Percentiles rank a stretch among this genome's conserved stretches.
These are phyloP conservation scores for Candida odintsovae DNA, from an alignment of 805 yeast genomes.

Conservation along the genomic window DNA sequence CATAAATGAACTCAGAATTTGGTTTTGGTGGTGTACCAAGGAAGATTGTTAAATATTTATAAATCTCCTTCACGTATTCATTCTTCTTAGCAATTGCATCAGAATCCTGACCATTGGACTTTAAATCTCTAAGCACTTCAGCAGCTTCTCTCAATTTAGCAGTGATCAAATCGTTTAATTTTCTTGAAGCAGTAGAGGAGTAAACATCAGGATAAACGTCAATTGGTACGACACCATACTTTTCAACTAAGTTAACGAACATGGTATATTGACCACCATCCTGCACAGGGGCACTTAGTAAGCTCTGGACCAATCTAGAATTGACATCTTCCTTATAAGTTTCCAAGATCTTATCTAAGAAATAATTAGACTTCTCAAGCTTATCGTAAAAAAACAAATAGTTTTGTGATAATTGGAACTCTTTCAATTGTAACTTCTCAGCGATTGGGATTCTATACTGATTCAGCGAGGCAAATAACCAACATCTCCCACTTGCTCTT, in stretches of 20 bases:
- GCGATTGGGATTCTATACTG: constrained; percentile 60
- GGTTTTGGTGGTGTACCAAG: constrained; percentile 80
- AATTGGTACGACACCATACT: constrained; percentile 79
- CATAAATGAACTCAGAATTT: constrained; percentile 64
- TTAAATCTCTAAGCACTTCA: constrained; percentile 46
- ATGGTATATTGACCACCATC: constrained; percentile 91
- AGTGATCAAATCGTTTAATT: constrained; percentile 56
- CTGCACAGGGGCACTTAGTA: constrained; percentile 58
- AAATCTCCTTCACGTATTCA: constrained; percentile 54
- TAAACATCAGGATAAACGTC: constrained; percentile 66
- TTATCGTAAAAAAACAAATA: constrained; percentile 82
- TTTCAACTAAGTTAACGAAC: constrained; percentile 70
- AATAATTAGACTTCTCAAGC: constrained; percentile 77
- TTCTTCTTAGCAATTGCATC: constrained; percentile 29
- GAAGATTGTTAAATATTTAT: constrained; percentile 58
- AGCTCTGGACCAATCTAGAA: constrained; percentile 62
- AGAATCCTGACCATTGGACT: constrained; percentile 10
- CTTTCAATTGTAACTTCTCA: constrained; percentile 55
- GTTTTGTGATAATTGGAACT: constrained; percentile 71
- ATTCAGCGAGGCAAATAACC: constrained; percentile 84
- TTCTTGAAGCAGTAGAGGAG: constrained; percentile 41
- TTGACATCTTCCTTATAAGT: constrained; percentile 62
- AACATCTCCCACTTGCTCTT: constrained; percentile 74
- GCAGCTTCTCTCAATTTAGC: constrained; percentile 77
- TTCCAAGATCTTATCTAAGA: constrained; percentile 69